Evolutionary conservation across 805 yeast species (phyloP).

Genomic region (Scheffersomyces stipitis): DNA sequence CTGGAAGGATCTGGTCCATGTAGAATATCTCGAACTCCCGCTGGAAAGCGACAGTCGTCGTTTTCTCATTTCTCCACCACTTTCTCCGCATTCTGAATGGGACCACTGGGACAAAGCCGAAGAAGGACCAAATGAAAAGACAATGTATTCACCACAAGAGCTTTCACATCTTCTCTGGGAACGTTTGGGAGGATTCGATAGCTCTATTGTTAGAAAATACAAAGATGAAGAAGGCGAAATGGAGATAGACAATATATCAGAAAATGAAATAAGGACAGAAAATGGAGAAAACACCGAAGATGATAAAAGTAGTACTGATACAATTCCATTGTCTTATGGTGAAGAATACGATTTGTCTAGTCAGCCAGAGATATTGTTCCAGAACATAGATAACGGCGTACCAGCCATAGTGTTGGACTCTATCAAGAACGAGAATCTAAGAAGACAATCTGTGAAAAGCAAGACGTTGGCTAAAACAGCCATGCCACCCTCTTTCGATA

Average conservation of each 20-base stretch:
- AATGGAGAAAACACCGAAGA: neutral
- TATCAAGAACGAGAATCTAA: slow-evolving; percentile 15
- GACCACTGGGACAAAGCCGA: slow-evolving; percentile 41
- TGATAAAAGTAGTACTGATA: neutral
- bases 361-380: slow-evolving; percentile 38
- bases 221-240: slow-evolving; percentile 13
- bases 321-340: too few species aligned
- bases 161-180: slow-evolving; percentile 46
- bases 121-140: slow-evolving; percentile 38
- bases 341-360: slow-evolving; percentile 19
- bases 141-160: slow-evolving; percentile 38
- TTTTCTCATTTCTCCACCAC: slow-evolving; percentile 45
- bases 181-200: slow-evolving; percentile 40
- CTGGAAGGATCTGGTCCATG: neutral
- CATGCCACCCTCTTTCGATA: slow-evolving; percentile 31
- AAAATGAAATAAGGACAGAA: neutral
- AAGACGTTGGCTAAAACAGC: slow-evolving; percentile 30
- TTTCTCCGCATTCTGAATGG: slow-evolving; percentile 47
- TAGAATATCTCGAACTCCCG: slow-evolving; percentile 41
- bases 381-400: slow-evolving; percentile 35
- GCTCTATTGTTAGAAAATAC: slow-evolving; percentile 32
- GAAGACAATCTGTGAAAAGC: slow-evolving; percentile 1
- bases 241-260: slow-evolving; percentile 4
- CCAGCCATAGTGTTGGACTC: slow-evolving; percentile 43
- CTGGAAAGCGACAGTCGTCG: slow-evolving; percentile 36